Base-by-base conservation (phyloP, 116 monocot genomes). In the Zostera marina region DNA sequence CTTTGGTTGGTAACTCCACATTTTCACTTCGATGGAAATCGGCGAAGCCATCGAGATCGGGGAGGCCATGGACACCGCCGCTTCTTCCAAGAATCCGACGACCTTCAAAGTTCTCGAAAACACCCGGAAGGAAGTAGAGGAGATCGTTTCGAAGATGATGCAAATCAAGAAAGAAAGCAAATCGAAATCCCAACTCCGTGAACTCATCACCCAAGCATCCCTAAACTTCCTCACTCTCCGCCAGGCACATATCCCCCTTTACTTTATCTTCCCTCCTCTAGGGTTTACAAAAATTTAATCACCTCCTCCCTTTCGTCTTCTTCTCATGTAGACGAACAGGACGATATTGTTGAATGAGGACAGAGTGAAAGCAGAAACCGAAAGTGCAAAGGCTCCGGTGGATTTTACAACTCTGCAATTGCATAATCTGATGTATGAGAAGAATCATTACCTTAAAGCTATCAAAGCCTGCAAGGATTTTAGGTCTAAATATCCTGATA, bases 371-470 rank as follows among this genome's bases (percentile, higher is more conserved):
- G 72, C 73, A 15, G 99, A 99, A 58, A 99, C 91, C 41, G 99
- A 99, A 65, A 52, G 69, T 21, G 87, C 91, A 1, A 99, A 87
- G 76, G 84, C 69, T 14, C 99, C 99, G 5, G 91, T 99, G 66
- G 99, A 99, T 63, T 75, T 79, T 22, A 79, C 99, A 11, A 99
- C 84, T 17, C 52, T 99, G 59, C 99, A 99, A 64, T 76, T 99
- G 22, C 99, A 99, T 63, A 99, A 91, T 56, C 60, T 99, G 61
- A 75, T 87, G 76, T 99, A 99, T 38, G 99, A 99, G 81, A 99
- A 99, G 75, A 91, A 87, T 41, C 91, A 91, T 62, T 99, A 99
- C 70, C 52, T 87, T 54, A 99, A 99, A 54, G 84, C 84, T 23
- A 99, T 99, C 19, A 99, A 87, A 46, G 77, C 91, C 10, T 99